phyloP scores from a whole-genome alignment of 176 grass and related monocot species.

The Aegilops sharonensis region DNA sequence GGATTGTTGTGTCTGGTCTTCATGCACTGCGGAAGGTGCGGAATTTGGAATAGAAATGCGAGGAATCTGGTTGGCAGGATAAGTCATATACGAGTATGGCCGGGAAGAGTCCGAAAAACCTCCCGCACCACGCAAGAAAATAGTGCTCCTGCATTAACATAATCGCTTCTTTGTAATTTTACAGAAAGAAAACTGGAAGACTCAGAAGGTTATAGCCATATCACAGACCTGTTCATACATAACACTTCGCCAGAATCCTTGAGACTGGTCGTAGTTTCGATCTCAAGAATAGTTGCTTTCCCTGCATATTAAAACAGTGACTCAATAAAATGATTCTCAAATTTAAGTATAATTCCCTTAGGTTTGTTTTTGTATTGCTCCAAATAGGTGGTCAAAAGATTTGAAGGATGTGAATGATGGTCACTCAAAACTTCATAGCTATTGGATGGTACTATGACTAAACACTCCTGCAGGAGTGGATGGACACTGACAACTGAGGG shows the following conservation, averaged over 20 bases:
- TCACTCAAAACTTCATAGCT: not conserved
- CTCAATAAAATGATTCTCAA: not conserved
- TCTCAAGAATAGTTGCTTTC: constrained; percentile 82
- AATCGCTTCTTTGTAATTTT: not conserved
- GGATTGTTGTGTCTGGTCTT: constrained; percentile 68
- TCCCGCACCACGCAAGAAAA: constrained; percentile 84
- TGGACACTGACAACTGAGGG: not conserved
- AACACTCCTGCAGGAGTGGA: not conserved
- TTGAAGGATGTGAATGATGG: not conserved
- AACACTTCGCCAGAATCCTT: constrained; percentile 75
- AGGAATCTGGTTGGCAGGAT: constrained; percentile 71
- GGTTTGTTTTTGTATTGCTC: not conserved
- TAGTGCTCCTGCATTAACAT: constrained; percentile 62
- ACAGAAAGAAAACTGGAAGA: not conserved
- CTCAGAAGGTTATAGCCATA: not conserved
- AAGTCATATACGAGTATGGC: constrained; percentile 64
- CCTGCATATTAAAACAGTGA: constrained; percentile 43
- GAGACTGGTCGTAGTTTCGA: constrained; percentile 66
- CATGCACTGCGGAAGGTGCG: constrained; percentile 55
- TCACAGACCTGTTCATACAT: constrained; percentile 88
- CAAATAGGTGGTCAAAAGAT: not conserved
- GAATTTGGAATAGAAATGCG: constrained; percentile 70
- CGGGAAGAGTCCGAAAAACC: constrained; percentile 82
- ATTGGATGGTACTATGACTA: not conserved
- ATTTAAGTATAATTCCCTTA: not conserved